Evolutionary conservation across 2,329 filamentous ascomycete species (phyloP), one percentile per base, ranked within the genome.

Genomic region (Hymenoscyphus fraxineus): DNA sequence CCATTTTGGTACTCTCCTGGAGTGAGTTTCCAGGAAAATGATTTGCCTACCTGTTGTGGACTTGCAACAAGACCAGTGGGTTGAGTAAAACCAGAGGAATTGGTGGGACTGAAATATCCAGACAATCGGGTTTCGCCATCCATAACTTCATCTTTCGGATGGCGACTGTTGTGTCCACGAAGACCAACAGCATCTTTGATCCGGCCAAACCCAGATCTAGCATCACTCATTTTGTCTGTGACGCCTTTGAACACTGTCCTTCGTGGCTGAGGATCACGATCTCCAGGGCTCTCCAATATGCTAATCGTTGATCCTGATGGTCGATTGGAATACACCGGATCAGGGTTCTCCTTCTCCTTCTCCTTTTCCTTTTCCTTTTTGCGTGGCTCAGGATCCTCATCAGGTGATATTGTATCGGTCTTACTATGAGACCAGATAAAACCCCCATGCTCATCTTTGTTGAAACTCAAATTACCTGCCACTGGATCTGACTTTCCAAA

Each of bases 141-240:
- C 22, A 47, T 55, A 19, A 16, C 60, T 13, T 76, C 85, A 62
- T 88, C 85, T 69, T 80, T 84, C 3, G 85, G 87, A n/a, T 81
- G 80, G 15, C 83, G 82, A 68, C 76, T 81, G 58, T 73, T 71
- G 65, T 88, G 85, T 1, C 83, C 82, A 54, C 74, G 72, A 44
- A 72, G 65, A 1, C 91, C 91, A 41, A 97, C 90, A 2, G 88
- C 92, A 73, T 94, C 92, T 73, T 93, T 93, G 75, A 97, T 93
- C 41, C 91, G 88, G 1, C 90, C 91, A 63, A 97, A 83, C 0
- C 93, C 92, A 63, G 89, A 92, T 58, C 90, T 88, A 57, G 92
- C 91, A 76, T 96, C 92, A 67, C 85, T 90, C 74, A 91, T 89
- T 69, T 90, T 89, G 5, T 86, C 91, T 2, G 89, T 89, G 16